Base-by-base conservation (phyloP, 2,329 filamentous ascomycete species). In the Chaetomium strumarium region DNA sequence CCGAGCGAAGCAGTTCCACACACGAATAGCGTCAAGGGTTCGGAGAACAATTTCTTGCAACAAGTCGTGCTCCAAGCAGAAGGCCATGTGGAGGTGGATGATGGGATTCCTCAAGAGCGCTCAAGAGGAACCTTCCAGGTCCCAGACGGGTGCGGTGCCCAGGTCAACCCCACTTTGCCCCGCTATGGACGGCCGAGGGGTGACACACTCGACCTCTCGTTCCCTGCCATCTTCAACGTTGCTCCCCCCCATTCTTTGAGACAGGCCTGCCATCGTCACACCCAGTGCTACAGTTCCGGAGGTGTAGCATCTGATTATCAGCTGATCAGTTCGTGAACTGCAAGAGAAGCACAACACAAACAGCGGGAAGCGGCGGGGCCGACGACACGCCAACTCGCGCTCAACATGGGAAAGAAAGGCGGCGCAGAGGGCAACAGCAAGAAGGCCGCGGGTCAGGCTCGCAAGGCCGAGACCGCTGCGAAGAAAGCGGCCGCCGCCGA, bases 401-500 rank as follows among this genome's bases (percentile, higher is more conserved):
- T 40, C 49, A 74, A 60, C 59, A 91, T 91, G 87, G 80, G 78
- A 62, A 89, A 88, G 71, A 91, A 88, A 70, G 80, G 76, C 49
- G 81, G 75, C 49, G 86, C 86, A 49, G 90, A 95, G 58, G 55
- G 44, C 45, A 90, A 87, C 72, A 86, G 79, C 69, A 97, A 96
- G 74, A 97, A 97, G 76, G 90, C 74, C 2, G 82, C 85, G 9
- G 93, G 92, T 59, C 90, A 96, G 70, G 90, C 91, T 58, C 81
- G 90, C 72, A 97, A 99, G 78, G 90, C 90, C 58, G 90, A 96
- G 45, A 85, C 83, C 3, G 92, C 90, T 1, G 87, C 88, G 9
- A 73, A 79, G 52, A 97, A 97, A 72, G 78, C 84, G 54, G 88
- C 89, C 0, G 83, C 71, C 3, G 84, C 85, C 55, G 80, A 89